phyloP scores from a whole-genome alignment of 345 rosid genomes.

The Pelargonium nanum region DNA sequence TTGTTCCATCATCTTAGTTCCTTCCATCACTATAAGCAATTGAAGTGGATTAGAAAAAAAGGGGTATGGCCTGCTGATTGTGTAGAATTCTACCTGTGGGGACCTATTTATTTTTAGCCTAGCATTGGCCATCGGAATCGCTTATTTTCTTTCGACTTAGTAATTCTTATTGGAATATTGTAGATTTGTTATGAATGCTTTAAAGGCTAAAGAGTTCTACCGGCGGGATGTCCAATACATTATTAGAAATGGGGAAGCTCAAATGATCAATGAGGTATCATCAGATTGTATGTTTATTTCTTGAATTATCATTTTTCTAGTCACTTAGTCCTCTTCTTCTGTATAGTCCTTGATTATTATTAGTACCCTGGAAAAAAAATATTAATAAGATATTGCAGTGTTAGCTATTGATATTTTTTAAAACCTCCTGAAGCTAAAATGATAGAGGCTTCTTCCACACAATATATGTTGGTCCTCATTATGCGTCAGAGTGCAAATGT shows the following conservation, averaged over 20 bases:
- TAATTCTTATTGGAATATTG: constrained; percentile 12
- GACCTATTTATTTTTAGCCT: not conserved
- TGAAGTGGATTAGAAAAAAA: not conserved
- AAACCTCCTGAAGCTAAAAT: not conserved
- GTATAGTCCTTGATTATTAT: not conserved
- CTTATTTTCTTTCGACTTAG: constrained; percentile 11
- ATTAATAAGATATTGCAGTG: not conserved
- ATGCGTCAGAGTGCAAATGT: not conserved
- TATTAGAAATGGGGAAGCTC: constrained; percentile 86
- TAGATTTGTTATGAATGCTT: constrained; percentile 93
- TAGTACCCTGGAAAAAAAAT: not conserved
- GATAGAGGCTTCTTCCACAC: not conserved
- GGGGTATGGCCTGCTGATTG: not conserved
- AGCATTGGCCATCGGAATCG: not conserved
- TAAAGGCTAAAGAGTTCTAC: constrained; percentile 96
- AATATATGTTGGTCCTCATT: not conserved
- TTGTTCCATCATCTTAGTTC: too few species aligned
- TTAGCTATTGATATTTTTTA: not conserved
- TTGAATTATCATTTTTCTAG: not conserved
- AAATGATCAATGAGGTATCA: constrained; percentile 84
- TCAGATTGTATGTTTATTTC: not conserved
- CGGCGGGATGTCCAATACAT: constrained; percentile 85
- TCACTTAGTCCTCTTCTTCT: too few species aligned
- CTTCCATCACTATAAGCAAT: not conserved
- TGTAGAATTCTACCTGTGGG: not conserved